Evolutionary conservation across 805 yeast species (phyloP).

Genomic region (Candida chauliodis): DNA sequence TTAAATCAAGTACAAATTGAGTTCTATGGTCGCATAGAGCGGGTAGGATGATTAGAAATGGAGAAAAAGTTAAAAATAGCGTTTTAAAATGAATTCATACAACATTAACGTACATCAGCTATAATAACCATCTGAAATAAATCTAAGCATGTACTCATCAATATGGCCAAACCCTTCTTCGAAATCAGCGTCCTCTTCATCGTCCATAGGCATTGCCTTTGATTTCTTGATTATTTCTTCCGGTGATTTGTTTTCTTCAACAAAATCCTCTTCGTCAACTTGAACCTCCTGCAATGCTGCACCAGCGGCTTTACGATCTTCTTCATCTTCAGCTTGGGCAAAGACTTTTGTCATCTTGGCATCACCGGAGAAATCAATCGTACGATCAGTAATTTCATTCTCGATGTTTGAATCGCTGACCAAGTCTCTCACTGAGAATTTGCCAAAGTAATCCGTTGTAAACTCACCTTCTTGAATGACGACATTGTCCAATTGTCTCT

Average conservation of each 20-base stretch:
- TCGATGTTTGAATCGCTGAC: conserved; percentile 57
- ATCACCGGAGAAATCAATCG: conserved; percentile 31
- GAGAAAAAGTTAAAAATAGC: too few species aligned
- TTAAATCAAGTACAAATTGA: too few species aligned
- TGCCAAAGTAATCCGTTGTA: conserved; percentile 93
- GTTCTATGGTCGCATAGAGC: too few species aligned
- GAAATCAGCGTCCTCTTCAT: conserved; percentile 39
- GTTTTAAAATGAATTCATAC: too few species aligned
- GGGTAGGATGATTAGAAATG: too few species aligned
- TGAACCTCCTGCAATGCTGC: conserved; percentile 83
- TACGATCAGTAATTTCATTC: conserved; percentile 37
- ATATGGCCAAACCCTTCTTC: conserved; percentile 75
- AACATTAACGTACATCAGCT: too few species aligned
- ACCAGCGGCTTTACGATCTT: conserved; percentile 83
- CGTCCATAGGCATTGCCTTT: conserved; percentile 13
- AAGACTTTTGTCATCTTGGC: conserved; percentile 55
- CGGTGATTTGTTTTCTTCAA: conserved; percentile 26
- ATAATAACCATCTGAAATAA: conserved; percentile 79
- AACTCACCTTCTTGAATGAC: conserved; percentile 98
- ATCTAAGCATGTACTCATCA: conserved; percentile 94
- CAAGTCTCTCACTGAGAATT: conserved; percentile 79
- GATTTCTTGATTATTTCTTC: not conserved
- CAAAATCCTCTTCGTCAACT: conserved; percentile 83
- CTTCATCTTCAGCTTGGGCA: conserved; percentile 95
- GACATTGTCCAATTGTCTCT: conserved; percentile 87